These are phyloP conservation scores for Ceratobasidium sp. DNA, from an alignment of 1,284 basidiomycete species.

Conservation along the genomic window DNA sequence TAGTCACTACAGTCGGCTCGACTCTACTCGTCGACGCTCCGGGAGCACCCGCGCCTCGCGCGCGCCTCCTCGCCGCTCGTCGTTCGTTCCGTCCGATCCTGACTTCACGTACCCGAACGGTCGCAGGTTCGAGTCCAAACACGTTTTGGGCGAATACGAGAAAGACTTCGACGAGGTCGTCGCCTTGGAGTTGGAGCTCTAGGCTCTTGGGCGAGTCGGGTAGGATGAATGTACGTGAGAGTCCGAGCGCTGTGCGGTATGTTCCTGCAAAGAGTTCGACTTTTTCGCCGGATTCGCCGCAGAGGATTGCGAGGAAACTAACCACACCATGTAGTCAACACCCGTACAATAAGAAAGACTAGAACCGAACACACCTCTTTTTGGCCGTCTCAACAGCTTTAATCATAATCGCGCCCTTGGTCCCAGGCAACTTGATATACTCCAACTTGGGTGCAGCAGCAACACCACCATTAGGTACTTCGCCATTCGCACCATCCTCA, in stretches of 20 bases:
- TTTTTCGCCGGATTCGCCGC: constrained; percentile 92
- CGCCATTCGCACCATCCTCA: constrained; percentile 8
- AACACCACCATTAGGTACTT: neutral
- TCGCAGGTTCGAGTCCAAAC: constrained; percentile 89
- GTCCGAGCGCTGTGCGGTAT: constrained; percentile 81
- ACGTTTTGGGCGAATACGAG: constrained; percentile 90
- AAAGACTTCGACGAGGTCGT: constrained; percentile 90
- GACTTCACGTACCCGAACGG: constrained; percentile 90
- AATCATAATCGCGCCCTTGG: constrained; percentile 83
- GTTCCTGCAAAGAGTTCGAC: constrained; percentile 91
- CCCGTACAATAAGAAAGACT: no score
- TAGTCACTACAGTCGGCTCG: constrained; percentile 46
- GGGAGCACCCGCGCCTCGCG: constrained; percentile 66
- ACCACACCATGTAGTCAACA: neutral
- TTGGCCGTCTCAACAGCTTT: constrained; percentile 88
- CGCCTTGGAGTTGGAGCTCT: constrained; percentile 88
- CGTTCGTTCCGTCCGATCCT: constrained; percentile 88
- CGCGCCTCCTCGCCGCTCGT: constrained; percentile 80
- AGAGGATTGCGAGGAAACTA: constrained; percentile 89
- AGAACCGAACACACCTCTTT: constrained; percentile 72
- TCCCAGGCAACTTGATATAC: constrained; percentile 91
- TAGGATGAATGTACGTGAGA: constrained; percentile 87
- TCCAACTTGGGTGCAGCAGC: constrained; percentile 84
- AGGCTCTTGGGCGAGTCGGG: constrained; percentile 88
- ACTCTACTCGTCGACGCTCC: constrained; percentile 61